Conservation (phyloP, 2,329 filamentous ascomycete genomes). For the Diaporthe sp. region DNA sequence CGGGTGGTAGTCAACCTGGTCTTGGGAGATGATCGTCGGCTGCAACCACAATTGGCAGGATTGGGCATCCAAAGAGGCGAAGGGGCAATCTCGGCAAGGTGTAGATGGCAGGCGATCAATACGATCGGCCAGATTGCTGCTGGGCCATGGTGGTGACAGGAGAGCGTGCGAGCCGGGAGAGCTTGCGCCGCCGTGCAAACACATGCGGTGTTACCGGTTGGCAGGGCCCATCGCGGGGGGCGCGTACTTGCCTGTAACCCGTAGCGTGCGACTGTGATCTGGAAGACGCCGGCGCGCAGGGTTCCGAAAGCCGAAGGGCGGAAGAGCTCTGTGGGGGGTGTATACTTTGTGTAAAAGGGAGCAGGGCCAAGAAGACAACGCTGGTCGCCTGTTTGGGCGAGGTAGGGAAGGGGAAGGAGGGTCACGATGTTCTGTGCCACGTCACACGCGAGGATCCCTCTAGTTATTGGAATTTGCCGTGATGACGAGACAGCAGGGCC, state of each 20-base stretch:
- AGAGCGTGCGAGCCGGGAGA: neutral
- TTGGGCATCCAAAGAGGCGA: slow-evolving; percentile 18
- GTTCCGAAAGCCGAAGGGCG: slow-evolving; percentile 18
- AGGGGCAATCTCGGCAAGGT: slow-evolving; percentile 19
- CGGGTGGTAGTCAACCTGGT: slow-evolving; percentile 20
- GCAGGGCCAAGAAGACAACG: neutral
- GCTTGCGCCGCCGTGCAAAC: slow-evolving; percentile 30
- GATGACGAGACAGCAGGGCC: neutral
- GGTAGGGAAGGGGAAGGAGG: no score
- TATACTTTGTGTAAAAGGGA: neutral
- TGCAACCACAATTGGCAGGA: neutral
- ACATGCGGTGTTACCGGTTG: slow-evolving; percentile 36
- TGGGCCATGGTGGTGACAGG: slow-evolving; percentile 1
- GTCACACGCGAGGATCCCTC: neutral
- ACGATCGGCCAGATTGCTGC: slow-evolving; percentile 19
- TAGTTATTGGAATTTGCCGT: neutral
- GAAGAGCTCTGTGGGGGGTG: neutral
- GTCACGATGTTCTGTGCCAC: slow-evolving; percentile 9
- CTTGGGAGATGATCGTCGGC: slow-evolving; percentile 4
- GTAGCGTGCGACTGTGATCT: neutral
- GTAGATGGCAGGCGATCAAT: slow-evolving; percentile 28
- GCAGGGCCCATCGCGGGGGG: slow-evolving; percentile 15
- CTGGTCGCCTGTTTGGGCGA: neutral
- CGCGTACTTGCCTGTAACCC: slow-evolving; percentile 9
- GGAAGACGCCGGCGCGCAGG: neutral